Percentiles rank a stretch among this genome's conserved stretches.
Conservation (phyloP, 768 basidiomycete species). For the Lactifluus echinatus region DNA sequence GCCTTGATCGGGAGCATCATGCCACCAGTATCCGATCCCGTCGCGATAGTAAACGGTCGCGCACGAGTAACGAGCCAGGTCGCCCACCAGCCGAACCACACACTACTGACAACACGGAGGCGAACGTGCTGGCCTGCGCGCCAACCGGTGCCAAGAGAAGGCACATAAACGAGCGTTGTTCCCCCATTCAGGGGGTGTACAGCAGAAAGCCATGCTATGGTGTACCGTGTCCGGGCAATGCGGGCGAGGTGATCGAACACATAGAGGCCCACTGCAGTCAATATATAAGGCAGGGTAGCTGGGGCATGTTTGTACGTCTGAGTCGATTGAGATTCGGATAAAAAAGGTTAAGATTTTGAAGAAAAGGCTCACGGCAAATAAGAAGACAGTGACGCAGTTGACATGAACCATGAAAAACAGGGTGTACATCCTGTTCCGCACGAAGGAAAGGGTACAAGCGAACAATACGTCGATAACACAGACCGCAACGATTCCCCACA, state of each 20-base stretch:
- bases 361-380: conserved; percentile 23
- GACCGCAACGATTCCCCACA: conserved; percentile 31
- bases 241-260: conserved; percentile 39
- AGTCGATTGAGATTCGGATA: background rate
- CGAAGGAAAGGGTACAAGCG: conserved; percentile 33
- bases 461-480: conserved; percentile 30
- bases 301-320: conserved; percentile 20
- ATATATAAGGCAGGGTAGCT: conserved; percentile 33
- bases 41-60: conserved; percentile 38
- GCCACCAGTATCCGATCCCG: conserved; percentile 35
- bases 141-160: conserved; percentile 43
- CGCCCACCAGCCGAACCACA: conserved; percentile 29
- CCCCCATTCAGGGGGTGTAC: conserved; percentile 34
- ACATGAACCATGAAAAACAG: conserved; percentile 39
- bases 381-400: conserved; percentile 34
- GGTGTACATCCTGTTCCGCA: conserved; percentile 36
- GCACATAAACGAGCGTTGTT: conserved; percentile 40
- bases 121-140: conserved; percentile 54
- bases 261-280: conserved; percentile 34
- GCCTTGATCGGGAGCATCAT: conserved; percentile 45
- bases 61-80: conserved; percentile 12
- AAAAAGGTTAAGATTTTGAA: background rate
- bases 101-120: conserved; percentile 37
- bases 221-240: conserved; percentile 38
- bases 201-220: conserved; percentile 36